phyloP scores from a whole-genome alignment of 1,139 yeast genomes.

The Geotrichum klebahnii region DNA sequence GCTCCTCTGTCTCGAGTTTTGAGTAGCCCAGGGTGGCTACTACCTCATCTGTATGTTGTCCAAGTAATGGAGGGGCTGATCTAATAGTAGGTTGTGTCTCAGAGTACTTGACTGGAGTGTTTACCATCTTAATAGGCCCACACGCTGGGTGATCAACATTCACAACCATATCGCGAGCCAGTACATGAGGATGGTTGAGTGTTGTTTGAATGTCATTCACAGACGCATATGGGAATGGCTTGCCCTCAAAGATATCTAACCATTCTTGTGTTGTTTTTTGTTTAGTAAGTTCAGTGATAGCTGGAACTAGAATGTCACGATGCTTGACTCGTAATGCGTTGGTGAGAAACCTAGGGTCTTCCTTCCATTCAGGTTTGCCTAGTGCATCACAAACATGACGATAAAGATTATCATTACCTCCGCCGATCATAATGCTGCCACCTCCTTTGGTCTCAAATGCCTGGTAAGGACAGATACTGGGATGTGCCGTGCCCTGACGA shows the following conservation, averaged over 20 bases:
- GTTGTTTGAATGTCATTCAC: conserved; percentile 42
- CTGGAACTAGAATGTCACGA: conserved; percentile 38
- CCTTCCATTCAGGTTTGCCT: conserved; percentile 40
- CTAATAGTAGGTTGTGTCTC: conserved; percentile 40
- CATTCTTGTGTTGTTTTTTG: conserved; percentile 39
- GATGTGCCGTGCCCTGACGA: conserved; percentile 45
- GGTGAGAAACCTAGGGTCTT: conserved; percentile 37
- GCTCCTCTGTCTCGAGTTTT: conserved; percentile 25
- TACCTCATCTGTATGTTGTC: conserved; percentile 38
- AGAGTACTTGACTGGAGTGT: conserved; percentile 42
- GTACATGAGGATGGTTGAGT: conserved; percentile 40
- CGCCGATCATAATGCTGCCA: conserved; percentile 43
- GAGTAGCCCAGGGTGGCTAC: conserved; percentile 31
- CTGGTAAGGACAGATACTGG: conserved; percentile 45
- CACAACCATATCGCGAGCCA: conserved; percentile 42
- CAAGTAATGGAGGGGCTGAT: conserved; percentile 42
- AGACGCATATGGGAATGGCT: conserved; percentile 43
- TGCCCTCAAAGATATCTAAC: conserved; percentile 37
- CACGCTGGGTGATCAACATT: conserved; percentile 38
- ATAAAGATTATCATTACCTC: conserved; percentile 43
- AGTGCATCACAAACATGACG: conserved; percentile 38
- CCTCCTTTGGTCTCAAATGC: conserved; percentile 42
- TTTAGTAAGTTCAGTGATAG: conserved; percentile 34
- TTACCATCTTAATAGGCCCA: conserved; percentile 40
- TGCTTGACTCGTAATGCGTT: conserved; percentile 41